These are phyloP conservation scores for Tricladium varicosporioides DNA, from an alignment of 2,329 filamentous ascomycete genomes.

Conservation along the genomic window DNA sequence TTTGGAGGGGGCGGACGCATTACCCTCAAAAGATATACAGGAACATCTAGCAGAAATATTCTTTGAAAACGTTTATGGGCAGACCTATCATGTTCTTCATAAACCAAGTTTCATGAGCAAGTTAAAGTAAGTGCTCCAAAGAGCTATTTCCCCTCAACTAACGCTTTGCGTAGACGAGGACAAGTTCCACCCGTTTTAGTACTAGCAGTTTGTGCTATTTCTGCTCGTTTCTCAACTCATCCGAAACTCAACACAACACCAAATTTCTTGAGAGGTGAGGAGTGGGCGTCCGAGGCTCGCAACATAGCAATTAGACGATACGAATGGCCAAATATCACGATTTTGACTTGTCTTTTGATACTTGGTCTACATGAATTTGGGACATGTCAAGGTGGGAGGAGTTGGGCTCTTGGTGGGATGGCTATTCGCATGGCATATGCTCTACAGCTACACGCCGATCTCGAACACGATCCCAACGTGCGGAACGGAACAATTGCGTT, in stretches of 20 bases:
- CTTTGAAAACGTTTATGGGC: slow-evolving; percentile 93
- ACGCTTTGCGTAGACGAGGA: slow-evolving; percentile 54
- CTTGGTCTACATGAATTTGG: slow-evolving; percentile 94
- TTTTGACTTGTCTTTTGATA: slow-evolving; percentile 84
- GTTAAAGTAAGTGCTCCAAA: slow-evolving; percentile 53
- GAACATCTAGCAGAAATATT: slow-evolving; percentile 92
- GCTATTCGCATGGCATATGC: slow-evolving; percentile 97
- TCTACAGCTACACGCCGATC: slow-evolving; percentile 86
- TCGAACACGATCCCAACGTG: slow-evolving; percentile 76
- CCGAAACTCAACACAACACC: slow-evolving; percentile 70
- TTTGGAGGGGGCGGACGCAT: slow-evolving; percentile 75
- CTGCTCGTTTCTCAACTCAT: slow-evolving; percentile 91
- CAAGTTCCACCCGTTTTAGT: slow-evolving; percentile 85
- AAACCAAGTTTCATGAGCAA: slow-evolving; percentile 97
- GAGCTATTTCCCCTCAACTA: background rate
- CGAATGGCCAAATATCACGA: slow-evolving; percentile 94
- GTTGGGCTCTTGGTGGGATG: slow-evolving; percentile 93
- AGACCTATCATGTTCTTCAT: slow-evolving; percentile 90
- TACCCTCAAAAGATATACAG: slow-evolving; percentile 85
- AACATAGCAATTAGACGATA: slow-evolving; percentile 85
- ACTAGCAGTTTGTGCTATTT: slow-evolving; percentile 90
- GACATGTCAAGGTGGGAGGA: slow-evolving; percentile 91
- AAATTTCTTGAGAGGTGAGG: slow-evolving; percentile 83
- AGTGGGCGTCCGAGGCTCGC: slow-evolving; percentile 85
- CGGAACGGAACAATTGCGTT: slow-evolving; percentile 62